Base-by-base conservation (phyloP, 495 filamentous ascomycete species). In the Hypoxylon crocopeplum region DNA sequence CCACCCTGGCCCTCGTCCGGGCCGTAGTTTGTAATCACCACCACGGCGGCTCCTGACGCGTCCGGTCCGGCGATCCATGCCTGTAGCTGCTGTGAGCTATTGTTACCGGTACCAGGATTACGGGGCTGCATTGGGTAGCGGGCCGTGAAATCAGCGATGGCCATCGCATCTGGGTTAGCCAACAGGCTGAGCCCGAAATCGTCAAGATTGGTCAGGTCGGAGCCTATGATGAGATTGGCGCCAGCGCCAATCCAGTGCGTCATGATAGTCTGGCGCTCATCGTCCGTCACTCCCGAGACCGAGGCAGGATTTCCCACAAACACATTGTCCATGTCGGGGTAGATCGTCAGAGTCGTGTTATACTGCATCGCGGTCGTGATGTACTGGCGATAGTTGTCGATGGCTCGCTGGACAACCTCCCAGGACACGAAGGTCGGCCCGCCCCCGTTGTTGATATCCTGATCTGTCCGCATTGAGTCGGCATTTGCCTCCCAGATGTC, bases 341-440 rank as follows among this genome's bases (percentile, higher is more conserved):
- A 66, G 5, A 68, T 60, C 6, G 56, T 70, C 15, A 67, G 37
- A 27, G 67, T 52, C 13, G 39, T 48, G 19, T 64, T 52, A 10
- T 59, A 57, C 47, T 52, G 40, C 47, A 56, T 58, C 2, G 62
- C 52, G 3, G 48, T 41, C 16, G 40, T 41, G 39, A 72, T 68
- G 45, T 69, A 72, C 34, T 70, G 64, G 15, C 69, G 57, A 41
- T 72, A 72, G 49, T 69, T 66, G 12, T 72, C 69, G 37, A 72
- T 67, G 24, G 69, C 59, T 25, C 69, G 38, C 42, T 70, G 69
- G 20, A 67, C 65, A 2, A 47, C 46, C 17, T 48, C 24, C 69
- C 69, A 70, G 10, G 50, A 52, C 7, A 68, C 45, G 45, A 72
- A 67, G 12, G 64, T 72, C 1, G 54, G 32, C 22, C 32, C 13